Evolutionary conservation across 2,329 filamentous ascomycete species (phyloP).

Genomic region (Knufia petricola): DNA sequence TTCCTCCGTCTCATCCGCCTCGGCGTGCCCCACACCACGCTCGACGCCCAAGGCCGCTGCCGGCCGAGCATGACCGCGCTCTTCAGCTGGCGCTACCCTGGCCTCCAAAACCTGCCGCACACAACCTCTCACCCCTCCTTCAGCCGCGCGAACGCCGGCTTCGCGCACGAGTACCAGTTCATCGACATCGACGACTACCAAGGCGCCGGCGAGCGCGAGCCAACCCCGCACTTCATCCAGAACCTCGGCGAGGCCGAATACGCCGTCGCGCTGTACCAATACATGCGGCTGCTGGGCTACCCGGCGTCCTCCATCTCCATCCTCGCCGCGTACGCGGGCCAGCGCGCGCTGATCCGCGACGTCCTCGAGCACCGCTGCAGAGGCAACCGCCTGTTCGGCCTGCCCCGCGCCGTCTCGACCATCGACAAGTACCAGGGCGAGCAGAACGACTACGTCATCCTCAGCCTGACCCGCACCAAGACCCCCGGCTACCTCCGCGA

Average conservation of each 20-base stretch:
- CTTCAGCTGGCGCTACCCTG: conserved; percentile 84
- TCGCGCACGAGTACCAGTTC: conserved; percentile 92
- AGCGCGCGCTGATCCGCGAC: conserved; percentile 77
- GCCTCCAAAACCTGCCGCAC: conserved; percentile 57
- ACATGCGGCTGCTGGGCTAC: conserved; percentile 93
- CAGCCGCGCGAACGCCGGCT: conserved; percentile 74
- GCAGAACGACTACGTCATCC: conserved; percentile 96
- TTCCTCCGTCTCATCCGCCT: conserved; percentile 85
- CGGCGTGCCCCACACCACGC: conserved; percentile 78
- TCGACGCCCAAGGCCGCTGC: conserved; percentile 89
- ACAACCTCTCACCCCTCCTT: conserved; percentile 64
- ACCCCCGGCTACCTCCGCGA: conserved; percentile 88
- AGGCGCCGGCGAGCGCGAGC: conserved; percentile 76
- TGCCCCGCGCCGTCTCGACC: conserved; percentile 82
- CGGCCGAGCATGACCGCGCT: conserved; percentile 77
- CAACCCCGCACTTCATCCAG: conserved; percentile 88
- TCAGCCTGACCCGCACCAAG: conserved; percentile 82
- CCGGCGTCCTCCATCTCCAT: conserved; percentile 77
- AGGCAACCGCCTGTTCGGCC: conserved; percentile 72
- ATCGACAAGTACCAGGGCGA: conserved; percentile 99
- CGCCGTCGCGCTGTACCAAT: conserved; percentile 87
- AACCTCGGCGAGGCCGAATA: conserved; percentile 97
- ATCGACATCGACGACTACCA: conserved; percentile 93
- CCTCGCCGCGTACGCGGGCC: conserved; percentile 86
- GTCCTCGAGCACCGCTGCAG: conserved; percentile 76